Conservation (phyloP, 345 rosid genomes). For the Iberis pinnata region DNA sequence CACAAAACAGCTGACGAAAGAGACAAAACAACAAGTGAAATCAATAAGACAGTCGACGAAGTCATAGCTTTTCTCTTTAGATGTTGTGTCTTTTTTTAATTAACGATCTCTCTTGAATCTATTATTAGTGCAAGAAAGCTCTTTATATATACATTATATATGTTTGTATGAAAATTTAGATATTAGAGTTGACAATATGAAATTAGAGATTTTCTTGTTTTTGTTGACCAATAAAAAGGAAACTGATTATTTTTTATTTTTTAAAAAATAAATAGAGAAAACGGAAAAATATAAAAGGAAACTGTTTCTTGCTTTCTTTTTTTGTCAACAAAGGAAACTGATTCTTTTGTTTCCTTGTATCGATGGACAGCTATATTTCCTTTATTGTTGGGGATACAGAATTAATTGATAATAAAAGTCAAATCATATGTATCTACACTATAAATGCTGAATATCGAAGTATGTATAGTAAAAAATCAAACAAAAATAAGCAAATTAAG, state of each 20-base stretch:
- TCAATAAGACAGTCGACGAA: constrained; percentile 13
- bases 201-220: constrained; percentile 5
- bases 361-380: not conserved
- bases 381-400: constrained; percentile 2
- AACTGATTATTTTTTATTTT: not conserved
- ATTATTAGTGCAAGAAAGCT: not conserved
- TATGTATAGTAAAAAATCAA: not conserved
- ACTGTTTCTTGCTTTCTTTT: too few species aligned
- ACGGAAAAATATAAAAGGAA: too few species aligned
- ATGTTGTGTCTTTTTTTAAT: not conserved
- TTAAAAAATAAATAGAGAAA: too few species aligned
- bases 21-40: constrained; percentile 23
- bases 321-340: too few species aligned
- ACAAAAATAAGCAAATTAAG: not conserved
- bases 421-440: not conserved
- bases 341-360: not conserved
- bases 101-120: not conserved
- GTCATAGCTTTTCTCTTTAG: constrained; percentile 10
- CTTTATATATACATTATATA: too few species aligned
- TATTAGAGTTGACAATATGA: not conserved
- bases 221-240: not conserved
- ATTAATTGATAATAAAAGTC: not conserved
- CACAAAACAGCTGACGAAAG: constrained; percentile 20
- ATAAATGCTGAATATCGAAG: not conserved
- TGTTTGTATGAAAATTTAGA: constrained; percentile 5